Evolutionary conservation across 768 basidiomycete genomes (phyloP).

Genomic region (Thelephora aurantiotincta): DNA sequence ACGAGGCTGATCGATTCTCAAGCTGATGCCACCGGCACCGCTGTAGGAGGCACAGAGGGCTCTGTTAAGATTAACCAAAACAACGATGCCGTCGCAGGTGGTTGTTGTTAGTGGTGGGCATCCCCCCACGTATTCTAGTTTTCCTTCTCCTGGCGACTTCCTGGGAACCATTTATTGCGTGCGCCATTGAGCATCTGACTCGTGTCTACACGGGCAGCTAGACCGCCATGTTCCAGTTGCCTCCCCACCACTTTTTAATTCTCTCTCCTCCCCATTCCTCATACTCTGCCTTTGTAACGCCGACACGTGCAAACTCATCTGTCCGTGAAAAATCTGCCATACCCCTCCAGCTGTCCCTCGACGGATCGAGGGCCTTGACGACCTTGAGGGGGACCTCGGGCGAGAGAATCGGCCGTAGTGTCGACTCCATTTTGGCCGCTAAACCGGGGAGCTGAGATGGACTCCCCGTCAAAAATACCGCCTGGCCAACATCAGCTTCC

Average conservation of each 20-base stretch:
- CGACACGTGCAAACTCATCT: conserved; percentile 35
- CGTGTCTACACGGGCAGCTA: neutral
- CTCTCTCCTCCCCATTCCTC: conserved; percentile 84
- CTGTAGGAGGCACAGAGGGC: conserved; percentile 28
- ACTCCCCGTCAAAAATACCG: conserved; percentile 81
- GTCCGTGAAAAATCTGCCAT: conserved; percentile 68
- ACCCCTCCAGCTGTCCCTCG: conserved; percentile 79
- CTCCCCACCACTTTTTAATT: conserved; percentile 82
- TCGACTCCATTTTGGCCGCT: conserved; percentile 45
- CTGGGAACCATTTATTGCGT: neutral
- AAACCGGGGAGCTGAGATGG: conserved; percentile 67
- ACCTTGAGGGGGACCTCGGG: conserved; percentile 66
- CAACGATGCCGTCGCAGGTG: conserved; percentile 22
- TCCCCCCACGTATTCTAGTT: neutral
- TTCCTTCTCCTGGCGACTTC: neutral
- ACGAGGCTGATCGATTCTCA: conserved; percentile 92
- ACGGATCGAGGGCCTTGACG: conserved; percentile 46
- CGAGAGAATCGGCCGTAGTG: conserved; percentile 75
- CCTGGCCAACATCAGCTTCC: conserved; percentile 27
- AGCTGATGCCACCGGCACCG: conserved; percentile 38
- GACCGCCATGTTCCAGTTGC: conserved; percentile 60
- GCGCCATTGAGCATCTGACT: neutral
- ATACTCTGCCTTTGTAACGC: conserved; percentile 71
- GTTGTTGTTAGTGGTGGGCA: conserved; percentile 31
- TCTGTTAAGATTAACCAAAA: conserved; percentile 58